These are phyloP conservation scores for Candida patagonica DNA, from an alignment of 805 yeast species.

Conservation along the genomic window DNA sequence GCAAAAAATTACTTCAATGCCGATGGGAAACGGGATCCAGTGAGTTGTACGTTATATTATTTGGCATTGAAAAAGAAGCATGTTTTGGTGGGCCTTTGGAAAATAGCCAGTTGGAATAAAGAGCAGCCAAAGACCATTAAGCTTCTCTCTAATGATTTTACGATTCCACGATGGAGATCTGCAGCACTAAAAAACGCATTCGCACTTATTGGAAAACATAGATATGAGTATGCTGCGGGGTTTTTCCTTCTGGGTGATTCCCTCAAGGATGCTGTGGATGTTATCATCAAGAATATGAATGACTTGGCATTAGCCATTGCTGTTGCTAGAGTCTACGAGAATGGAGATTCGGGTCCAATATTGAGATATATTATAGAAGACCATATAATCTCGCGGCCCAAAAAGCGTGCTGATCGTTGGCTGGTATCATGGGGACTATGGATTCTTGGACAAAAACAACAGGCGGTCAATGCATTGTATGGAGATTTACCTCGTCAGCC, in stretches of 20 bases:
- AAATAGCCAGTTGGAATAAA: constrained; percentile 59
- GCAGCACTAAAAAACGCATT: constrained; percentile 92
- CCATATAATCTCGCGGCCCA: constrained; percentile 47
- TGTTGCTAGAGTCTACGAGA: constrained; percentile 68
- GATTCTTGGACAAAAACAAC: constrained; percentile 42
- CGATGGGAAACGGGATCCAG: constrained; percentile 58
- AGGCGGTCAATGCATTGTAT: constrained; percentile 57
- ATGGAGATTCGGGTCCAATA: constrained; percentile 47
- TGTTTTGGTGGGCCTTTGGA: constrained; percentile 75
- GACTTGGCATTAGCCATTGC: constrained; percentile 72
- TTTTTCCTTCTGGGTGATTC: constrained; percentile 76
- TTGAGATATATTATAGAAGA: constrained; percentile 40
- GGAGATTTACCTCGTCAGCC: constrained; percentile 4
- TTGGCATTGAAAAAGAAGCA: constrained; percentile 72
- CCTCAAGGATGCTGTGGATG: constrained; percentile 67
- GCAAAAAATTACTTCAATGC: constrained; percentile 65
- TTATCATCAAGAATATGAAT: constrained; percentile 53
- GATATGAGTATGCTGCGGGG: constrained; percentile 79
- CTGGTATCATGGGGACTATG: constrained; percentile 70
- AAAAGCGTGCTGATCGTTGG: constrained; percentile 68
- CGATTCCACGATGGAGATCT: constrained; percentile 64
- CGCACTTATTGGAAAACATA: constrained; percentile 79
- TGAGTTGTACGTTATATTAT: constrained; percentile 61
- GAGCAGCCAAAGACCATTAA: constrained; percentile 78
- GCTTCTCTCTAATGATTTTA: constrained; percentile 70